Evolutionary conservation across 2,329 filamentous ascomycete genomes (phyloP), one percentile per base, ranked within the genome.

Genomic region (Epichloe festucae): DNA sequence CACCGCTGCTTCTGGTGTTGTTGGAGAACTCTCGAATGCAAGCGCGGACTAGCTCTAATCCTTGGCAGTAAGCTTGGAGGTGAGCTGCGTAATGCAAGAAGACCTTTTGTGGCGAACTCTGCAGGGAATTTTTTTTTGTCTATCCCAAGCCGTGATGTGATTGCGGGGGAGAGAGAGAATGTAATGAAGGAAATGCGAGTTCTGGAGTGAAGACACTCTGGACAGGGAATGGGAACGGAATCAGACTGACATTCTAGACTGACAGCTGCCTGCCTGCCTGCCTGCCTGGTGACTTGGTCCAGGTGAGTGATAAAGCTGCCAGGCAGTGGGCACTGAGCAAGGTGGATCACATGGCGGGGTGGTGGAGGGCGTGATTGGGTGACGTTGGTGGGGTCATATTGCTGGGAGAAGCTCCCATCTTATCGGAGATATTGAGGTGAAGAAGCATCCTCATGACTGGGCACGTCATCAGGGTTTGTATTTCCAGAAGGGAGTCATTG

Each of bases 271-370:
- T 54, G 52, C 51, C 54, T 54, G 52, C 40, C 35, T 54, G 50
- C 51, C 54, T 54, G 52, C 51, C 54, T 54, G 52, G 46, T 52
- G 50, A 54, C 54, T 51, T 55, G 53, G 42, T 54, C 52, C 46
- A 48, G 38, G 54, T 21, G 19, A 21, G 19, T 21, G 19, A 21
- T 21, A 21, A 21, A 21, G 3, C 19, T 21, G 19, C 19, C 19
- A 3, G 19, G 19, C 19, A 21, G 19, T 38, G 46, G 50, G 49
- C 51, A 50, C 40, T 31, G 34, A 23, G 48, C 41, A 46, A 31
- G 53, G 50, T 60, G 41, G 55, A 63, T 65, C 63, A 65, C 63
- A 65, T 63, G 63, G 56, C 54, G 55, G 53, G 53, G 49, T 42
- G 40, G 31, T 47, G 12, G 31, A 10, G 6, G 15, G 19, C 5